Conservation (phyloP, 371 early-diverging fungal genomes). For the Zancudomyces culisetae region DNA sequence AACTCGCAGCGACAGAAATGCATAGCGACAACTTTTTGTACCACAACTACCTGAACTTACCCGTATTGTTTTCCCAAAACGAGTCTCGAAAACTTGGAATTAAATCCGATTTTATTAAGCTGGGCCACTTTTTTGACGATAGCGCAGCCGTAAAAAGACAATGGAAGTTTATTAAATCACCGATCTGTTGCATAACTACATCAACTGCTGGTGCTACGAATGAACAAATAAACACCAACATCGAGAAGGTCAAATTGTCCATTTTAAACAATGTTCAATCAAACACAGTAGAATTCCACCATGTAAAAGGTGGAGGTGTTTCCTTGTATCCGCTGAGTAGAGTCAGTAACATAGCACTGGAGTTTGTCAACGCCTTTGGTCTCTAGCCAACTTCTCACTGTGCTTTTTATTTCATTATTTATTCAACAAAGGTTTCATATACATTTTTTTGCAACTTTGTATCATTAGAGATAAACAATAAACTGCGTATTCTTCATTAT, state of each 20-base stretch:
- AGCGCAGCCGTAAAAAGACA: conserved; percentile 5
- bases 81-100: conserved; percentile 15
- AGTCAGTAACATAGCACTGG: conserved; percentile 13
- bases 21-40: conserved; percentile 14
- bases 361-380: too few relatives aligned
- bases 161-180: conserved; percentile 17
- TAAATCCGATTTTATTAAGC: conserved; percentile 12
- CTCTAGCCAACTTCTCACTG: too few relatives aligned
- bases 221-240: not conserved
- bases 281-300: conserved; percentile 11
- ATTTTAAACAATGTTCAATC: conserved; percentile 12
- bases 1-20: conserved; percentile 14
- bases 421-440: too few relatives aligned
- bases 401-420: too few relatives aligned
- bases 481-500: too few relatives aligned
- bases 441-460: too few relatives aligned
- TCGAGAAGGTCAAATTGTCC: conserved; percentile 12
- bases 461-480: too few relatives aligned
- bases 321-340: conserved; percentile 16
- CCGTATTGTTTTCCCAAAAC: conserved; percentile 21
- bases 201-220: not conserved
- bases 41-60: conserved; percentile 15
- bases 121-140: conserved; percentile 5
- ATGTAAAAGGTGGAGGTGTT: conserved; percentile 14
- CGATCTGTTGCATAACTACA: conserved; percentile 15